Conservation (phyloP, 1,284 basidiomycete species). For the Agroathelia rolfsii region DNA sequence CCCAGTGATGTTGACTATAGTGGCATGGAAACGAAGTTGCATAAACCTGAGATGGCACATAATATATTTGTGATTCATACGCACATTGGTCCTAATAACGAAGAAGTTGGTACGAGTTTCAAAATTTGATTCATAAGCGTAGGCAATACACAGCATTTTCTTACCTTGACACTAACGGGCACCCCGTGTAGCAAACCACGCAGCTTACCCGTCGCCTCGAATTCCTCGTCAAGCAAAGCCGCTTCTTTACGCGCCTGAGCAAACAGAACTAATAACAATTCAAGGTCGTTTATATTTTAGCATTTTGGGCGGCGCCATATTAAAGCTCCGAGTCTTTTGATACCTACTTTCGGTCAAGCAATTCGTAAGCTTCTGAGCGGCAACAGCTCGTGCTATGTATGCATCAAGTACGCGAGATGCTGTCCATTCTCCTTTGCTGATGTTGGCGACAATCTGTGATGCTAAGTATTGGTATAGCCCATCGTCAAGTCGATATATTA, state of each 20-base stretch:
- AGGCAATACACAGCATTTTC: no score
- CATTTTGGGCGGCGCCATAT: no score
- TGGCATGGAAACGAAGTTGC: conserved; percentile 3
- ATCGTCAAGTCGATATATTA: no score
- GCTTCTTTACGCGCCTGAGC: conserved; percentile 56
- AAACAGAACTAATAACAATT: conserved; percentile 51
- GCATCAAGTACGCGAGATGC: conserved; percentile 63
- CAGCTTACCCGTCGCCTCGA: conserved; percentile 45
- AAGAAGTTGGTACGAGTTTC: no score
- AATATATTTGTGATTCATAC: no score
- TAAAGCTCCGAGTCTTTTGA: no score
- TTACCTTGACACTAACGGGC: conserved; percentile 71
- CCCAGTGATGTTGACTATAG: conserved; percentile 47
- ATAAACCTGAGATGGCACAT: no score
- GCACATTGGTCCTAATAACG: conserved; percentile 60
- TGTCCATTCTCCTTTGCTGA: conserved; percentile 59
- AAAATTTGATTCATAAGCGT: no score
- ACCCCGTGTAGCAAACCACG: conserved; percentile 75
- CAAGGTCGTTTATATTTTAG: no score
- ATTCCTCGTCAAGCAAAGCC: conserved; percentile 55
- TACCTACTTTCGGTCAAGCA: conserved; percentile 45
- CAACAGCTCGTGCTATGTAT: conserved; percentile 46
- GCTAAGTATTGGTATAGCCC: conserved; percentile 34
- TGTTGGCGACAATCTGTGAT: conserved; percentile 49
- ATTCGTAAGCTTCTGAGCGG: conserved; percentile 23